Evolutionary conservation across 768 basidiomycete species (phyloP), one percentile per base, ranked within the genome.

Genomic region (Russula vinacea): DNA sequence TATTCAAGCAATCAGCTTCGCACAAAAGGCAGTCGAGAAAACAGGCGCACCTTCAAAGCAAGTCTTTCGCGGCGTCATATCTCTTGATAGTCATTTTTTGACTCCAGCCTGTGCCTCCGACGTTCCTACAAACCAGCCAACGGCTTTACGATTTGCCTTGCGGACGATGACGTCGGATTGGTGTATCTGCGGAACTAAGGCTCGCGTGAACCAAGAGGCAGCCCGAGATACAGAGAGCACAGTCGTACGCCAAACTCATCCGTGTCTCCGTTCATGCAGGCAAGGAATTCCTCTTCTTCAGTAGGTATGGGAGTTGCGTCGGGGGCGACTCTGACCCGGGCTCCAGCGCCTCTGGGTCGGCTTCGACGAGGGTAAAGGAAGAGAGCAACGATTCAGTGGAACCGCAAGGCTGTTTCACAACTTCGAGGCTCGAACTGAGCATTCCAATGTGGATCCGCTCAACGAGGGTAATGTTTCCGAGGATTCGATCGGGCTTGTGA

Each of bases 121-220:
- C 26, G 73, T 75, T 26, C 79, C 80, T 6, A 75, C 69, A 80
- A 81, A 84, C 80, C 82, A 84, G 5, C 77, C 79, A 24, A 67
- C 40, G n/a, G 58, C 66, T 44, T 64, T 64, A 24, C 66, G 59
- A 57, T 68, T 64, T 24, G 62, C 56, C 44, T 73, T 72, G n/a
- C 75, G 75, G 42, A 79, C 69, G 7, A 72, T 71, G 17, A 84
- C 71, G 17, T 84, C 79, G 1, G 81, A 81, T 57, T 81, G 81
- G 62, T 83, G 64, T 82, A 83, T 58, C 79, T 75, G 52, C 74
- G 75, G 59, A 81, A 83, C 82, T 83, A 62, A 3, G 47, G 29
- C 1, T 49, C 33, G 16, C 17, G 50, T 58, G 64, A 62, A 59
- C 24, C 2, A 58, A 26, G 17, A 8, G 19, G 4, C 10, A 24